Percentiles rank a stretch among this genome's conserved stretches.
Evolutionary conservation across 2,329 filamentous ascomycete genomes (phyloP).

Genomic region (Fusarium burgessii): DNA sequence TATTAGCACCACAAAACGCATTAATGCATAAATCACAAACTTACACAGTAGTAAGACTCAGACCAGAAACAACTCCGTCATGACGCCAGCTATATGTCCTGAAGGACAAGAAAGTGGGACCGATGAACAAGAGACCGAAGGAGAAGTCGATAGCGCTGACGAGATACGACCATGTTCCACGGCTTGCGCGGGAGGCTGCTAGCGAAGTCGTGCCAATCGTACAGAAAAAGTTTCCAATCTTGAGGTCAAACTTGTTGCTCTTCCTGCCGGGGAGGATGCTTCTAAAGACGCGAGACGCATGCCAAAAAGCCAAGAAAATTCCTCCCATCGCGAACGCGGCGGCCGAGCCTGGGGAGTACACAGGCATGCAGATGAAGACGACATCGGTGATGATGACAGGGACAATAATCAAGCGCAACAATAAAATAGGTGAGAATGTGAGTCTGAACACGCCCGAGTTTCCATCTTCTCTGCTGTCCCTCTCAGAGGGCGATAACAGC

Average conservation of each 20-base stretch:
- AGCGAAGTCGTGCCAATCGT: constrained; percentile 22
- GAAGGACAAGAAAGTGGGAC: constrained; percentile 25
- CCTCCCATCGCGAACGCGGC: constrained; percentile 26
- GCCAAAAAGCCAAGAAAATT: constrained; percentile 29
- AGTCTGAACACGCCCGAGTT: constrained; percentile 17
- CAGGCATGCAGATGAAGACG: constrained; percentile 19
- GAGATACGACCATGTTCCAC: constrained; percentile 16
- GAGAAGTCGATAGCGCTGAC: constrained; percentile 35
- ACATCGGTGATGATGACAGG: constrained; percentile 32
- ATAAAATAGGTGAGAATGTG: constrained; percentile 32
- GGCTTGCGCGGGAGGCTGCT: not conserved
- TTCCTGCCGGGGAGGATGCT: constrained; percentile 19
- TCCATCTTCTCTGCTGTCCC: constrained; percentile 16
- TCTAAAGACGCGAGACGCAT: constrained; percentile 14
- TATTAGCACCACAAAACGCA: not conserved
- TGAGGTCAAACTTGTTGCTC: constrained; percentile 38
- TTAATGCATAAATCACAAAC: not conserved
- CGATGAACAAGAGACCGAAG: constrained; percentile 36
- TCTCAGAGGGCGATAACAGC: constrained; percentile 29
- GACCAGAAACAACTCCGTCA: not conserved
- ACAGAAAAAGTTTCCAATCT: constrained; percentile 40
- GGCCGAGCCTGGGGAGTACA: not conserved
- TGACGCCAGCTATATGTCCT: not conserved
- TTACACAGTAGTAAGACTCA: constrained; percentile 39
- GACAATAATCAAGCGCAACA: constrained; percentile 30